Evolutionary conservation across 2,329 filamentous ascomycete genomes (phyloP), one percentile per base, ranked within the genome.

Genomic region (Tolypocladium endophyticum): DNA sequence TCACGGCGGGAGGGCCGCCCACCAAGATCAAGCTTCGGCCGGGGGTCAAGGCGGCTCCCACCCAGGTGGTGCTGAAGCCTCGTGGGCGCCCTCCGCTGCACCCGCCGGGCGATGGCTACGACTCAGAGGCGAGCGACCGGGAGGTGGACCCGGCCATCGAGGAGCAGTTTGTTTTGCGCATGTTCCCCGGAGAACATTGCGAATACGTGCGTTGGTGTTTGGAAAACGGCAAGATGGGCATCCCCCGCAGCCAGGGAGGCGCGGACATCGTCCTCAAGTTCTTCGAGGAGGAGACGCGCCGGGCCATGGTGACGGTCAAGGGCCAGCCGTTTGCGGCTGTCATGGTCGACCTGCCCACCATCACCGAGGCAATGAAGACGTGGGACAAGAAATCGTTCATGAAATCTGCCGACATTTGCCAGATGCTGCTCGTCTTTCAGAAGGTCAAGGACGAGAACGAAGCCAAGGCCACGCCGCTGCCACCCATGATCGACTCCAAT

Each of bases 71-170:
- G 54, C 70, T 90, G 60, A 87, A 86, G 67, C 78, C 84, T 56
- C 85, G 87, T 66, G 87, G 87, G n/a, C 82, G 85, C 63, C 80
- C 84, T 1, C 87, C 89, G 8, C 78, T 82, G 38, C 83, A 90
- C 63, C 86, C 86, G 6, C 83, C 85, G 1, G 94, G 94, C 57
- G 91, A 96, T 59, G 94, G 93, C 9, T 99, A 97, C 74, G 94
- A 99, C 71, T 97, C 92, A 3, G 94, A 97, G 73, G 91, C 92
- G 16, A 94, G 92, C 59, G 94, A 97, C 69, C 85, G 87, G 18
- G 94, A 99, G 72, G 74, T 79, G 12, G 94, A 99, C 68, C 94
- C 94, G 0, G 82, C 88, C 1, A 90, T 96, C 62, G 93, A 97
- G 73, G 89, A 93, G 68, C 88, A 95, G 64, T 90, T 97, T 65